Conservation (phyloP, 2,329 filamentous ascomycete species). For the Hypoxylon sp. region DNA sequence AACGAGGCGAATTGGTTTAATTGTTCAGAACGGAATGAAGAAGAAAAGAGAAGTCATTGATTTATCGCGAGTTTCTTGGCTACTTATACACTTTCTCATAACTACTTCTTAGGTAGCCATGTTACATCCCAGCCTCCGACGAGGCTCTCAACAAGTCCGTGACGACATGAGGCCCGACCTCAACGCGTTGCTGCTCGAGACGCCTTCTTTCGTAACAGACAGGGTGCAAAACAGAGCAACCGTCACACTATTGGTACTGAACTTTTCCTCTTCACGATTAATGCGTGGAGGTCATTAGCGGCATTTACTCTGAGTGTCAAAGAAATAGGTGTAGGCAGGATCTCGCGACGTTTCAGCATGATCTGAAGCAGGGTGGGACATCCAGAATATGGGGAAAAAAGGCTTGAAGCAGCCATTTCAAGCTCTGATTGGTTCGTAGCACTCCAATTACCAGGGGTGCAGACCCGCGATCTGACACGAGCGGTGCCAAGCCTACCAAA, state of each 20-base stretch:
- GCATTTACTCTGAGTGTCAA: conserved; percentile 25
- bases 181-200: conserved; percentile 31
- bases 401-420: conserved; percentile 14
- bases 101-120: neutral
- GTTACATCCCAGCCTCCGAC: conserved; percentile 8
- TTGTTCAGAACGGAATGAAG: conserved; percentile 44
- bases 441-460: conserved; percentile 11
- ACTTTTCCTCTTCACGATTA: conserved; percentile 22
- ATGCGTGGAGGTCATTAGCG: conserved; percentile 21
- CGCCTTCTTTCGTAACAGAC: conserved; percentile 25
- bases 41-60: conserved; percentile 28
- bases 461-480: conserved; percentile 36
- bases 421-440: conserved; percentile 29
- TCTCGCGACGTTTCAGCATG: conserved; percentile 47
- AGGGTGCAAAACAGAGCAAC: conserved; percentile 41
- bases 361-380: conserved; percentile 44
- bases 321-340: conserved; percentile 34
- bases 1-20: conserved; percentile 39
- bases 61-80: conserved; percentile 35
- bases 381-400: conserved; percentile 41
- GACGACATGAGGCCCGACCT: conserved; percentile 13
- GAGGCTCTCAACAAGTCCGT: conserved; percentile 5
- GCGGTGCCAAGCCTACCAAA: conserved; percentile 29
- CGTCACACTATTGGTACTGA: conserved; percentile 28
- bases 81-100: conserved; percentile 44